Evolutionary conservation across 306 rosid genomes (phyloP).

Genomic region (Cucumis hystrix): DNA sequence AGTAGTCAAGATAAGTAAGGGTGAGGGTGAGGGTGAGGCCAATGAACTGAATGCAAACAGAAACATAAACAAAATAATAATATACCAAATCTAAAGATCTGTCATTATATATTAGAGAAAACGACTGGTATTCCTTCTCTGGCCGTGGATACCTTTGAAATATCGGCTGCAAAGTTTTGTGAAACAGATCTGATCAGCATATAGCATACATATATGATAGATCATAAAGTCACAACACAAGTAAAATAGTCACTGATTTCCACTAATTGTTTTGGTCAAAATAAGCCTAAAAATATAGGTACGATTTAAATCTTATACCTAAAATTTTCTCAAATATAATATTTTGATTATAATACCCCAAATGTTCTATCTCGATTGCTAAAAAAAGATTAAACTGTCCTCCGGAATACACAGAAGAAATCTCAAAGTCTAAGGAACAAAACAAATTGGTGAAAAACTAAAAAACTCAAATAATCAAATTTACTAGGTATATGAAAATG

Average conservation of each 20-base stretch:
- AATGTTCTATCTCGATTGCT: not conserved
- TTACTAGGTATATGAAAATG: not conserved
- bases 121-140: constrained; percentile 96
- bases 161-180: constrained; percentile 63
- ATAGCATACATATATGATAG: constrained; percentile 6
- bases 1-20: not conserved
- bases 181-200: constrained; percentile 27
- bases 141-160: constrained; percentile 98
- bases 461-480: not conserved
- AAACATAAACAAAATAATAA: not conserved
- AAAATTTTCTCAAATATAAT: not conserved
- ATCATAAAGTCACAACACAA: not conserved
- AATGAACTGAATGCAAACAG: not conserved
- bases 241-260: not conserved
- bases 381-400: not conserved
- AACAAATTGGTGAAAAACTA: not conserved
- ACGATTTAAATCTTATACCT: not conserved
- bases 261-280: not conserved
- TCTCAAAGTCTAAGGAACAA: not conserved
- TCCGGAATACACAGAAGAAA: not conserved
- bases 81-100: constrained; percentile 89
- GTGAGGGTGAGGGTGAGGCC: not conserved
- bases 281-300: not conserved
- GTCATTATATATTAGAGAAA: constrained; percentile 91
- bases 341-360: not conserved